These are phyloP conservation scores for Globisporangium apiculatum DNA, from an alignment of 352 stramenopile genomes.

Conservation along the genomic window DNA sequence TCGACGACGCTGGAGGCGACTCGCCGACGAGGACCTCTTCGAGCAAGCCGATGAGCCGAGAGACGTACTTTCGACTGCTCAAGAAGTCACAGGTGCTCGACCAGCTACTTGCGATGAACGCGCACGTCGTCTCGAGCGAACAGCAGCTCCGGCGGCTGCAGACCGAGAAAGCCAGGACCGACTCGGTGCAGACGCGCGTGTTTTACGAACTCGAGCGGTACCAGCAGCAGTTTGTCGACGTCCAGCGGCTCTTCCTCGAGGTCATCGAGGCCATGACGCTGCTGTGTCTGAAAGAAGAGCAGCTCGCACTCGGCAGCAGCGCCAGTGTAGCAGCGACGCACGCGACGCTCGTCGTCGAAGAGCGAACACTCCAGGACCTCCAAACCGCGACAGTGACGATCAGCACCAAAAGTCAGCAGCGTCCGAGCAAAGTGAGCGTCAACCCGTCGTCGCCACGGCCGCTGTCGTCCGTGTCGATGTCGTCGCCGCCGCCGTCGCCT, in stretches of 20 bases:
- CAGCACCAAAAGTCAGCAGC: neutral
- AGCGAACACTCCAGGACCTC: constrained; percentile 44
- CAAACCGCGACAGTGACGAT: constrained; percentile 18
- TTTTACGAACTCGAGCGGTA: constrained; percentile 47
- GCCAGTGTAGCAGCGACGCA: constrained; percentile 7
- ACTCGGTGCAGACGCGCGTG: constrained; percentile 42
- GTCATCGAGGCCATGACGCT: constrained; percentile 39
- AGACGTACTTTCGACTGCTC: constrained; percentile 58
- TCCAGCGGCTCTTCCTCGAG: constrained; percentile 43
- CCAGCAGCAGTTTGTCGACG: constrained; percentile 42
- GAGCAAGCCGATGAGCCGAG: constrained; percentile 28
- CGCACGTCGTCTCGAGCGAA: constrained; percentile 29
- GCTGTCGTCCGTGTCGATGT: constrained; percentile 3
- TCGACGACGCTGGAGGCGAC: neutral
- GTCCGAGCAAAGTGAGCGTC: neutral
- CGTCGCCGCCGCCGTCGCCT: neutral
- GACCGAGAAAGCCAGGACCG: constrained; percentile 31
- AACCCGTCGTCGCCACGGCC: neutral
- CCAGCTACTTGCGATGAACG: constrained; percentile 37
- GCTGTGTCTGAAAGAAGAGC: constrained; percentile 32
- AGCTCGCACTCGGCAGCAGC: constrained; percentile 17
- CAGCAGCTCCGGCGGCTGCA: constrained; percentile 36
- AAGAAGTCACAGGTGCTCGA: constrained; percentile 66
- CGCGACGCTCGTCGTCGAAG: constrained; percentile 23
- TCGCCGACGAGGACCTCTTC: neutral